Evolutionary conservation across 1,284 basidiomycete species (phyloP), one percentile per base, ranked within the genome.

Genomic region (Anthracocystis panici-leucophaei): DNA sequence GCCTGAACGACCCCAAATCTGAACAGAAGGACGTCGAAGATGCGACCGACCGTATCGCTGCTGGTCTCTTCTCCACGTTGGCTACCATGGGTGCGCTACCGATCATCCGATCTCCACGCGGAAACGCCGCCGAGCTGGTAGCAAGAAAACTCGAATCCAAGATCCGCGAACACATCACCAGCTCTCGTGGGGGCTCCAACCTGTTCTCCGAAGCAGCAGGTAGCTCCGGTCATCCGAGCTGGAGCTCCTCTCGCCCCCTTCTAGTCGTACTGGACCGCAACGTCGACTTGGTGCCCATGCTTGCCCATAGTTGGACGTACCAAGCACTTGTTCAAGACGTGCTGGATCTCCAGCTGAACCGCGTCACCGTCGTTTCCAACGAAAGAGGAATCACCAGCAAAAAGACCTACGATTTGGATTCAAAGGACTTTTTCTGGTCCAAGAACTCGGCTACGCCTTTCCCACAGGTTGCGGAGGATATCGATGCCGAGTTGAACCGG

Each of bases 401-500:
- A 49, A 76, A 81, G 29, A 66, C 72, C 7, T 98, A 98, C 82
- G 97, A 99, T 86, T 91, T 99, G 42, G 96, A 99, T 86, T 91
- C 93, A 14, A 97, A 97, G 82, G 97, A 99, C 86, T 99, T 97
- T 86, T 99, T 99, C 88, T 99, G 97, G 97, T 92, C 91, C 10
- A 94, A 94, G 86, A 97, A 99, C 83, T 94, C 95, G 1, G 91
- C 92, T 7, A 94, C 93, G 75, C 97, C 97, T 0, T 99, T 99
- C 88, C 97, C 97, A 33, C 94, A 97, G 81, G 97, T 99, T 2
- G 96, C 97, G 1, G 97, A 98, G 84, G 95, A 99, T 79, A 98
- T 99, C 59, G 95, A 99, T 82, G 83, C 89, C 5, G 97, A 99
- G 86, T 88, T 99, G 73, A 94, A 92, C 86, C 91, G 77, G 45